Conservation (phyloP, 768 basidiomycete genomes). For the Cystobasidium onofrii region DNA sequence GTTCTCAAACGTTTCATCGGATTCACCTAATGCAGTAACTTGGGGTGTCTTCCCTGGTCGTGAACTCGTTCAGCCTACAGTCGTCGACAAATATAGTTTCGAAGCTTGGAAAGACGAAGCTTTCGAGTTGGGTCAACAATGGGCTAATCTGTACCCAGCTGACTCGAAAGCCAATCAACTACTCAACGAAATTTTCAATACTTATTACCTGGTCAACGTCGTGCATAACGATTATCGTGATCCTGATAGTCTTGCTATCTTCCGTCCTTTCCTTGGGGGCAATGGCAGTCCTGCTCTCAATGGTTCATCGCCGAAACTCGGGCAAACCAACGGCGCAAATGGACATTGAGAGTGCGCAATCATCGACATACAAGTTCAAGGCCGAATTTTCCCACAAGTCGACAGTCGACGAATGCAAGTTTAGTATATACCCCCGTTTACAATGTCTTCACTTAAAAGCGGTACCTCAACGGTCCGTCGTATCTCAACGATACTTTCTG, state of each 20-base stretch:
- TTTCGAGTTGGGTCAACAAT: constrained; percentile 87
- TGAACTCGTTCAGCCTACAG: constrained; percentile 90
- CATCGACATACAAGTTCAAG: neutral
- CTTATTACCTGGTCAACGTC: constrained; percentile 81
- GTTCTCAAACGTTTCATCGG: constrained; percentile 85
- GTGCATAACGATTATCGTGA: constrained; percentile 72
- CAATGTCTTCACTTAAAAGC: neutral
- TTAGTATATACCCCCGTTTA: neutral
- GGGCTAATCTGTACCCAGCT: constrained; percentile 77
- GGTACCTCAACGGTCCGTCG: neutral
- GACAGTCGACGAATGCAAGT: no score
- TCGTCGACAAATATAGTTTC: constrained; percentile 90
- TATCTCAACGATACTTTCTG: neutral
- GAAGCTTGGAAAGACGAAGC: constrained; percentile 96
- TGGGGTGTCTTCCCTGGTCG: constrained; percentile 98
- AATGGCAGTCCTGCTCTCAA: neutral
- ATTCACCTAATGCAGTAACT: constrained; percentile 95
- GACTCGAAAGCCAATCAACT: constrained; percentile 61
- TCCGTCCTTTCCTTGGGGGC: constrained; percentile 39
- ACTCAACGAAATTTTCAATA: constrained; percentile 62
- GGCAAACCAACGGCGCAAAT: neutral
- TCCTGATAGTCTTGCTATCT: constrained; percentile 40
- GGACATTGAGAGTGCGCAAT: neutral
- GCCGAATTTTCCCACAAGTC: neutral
- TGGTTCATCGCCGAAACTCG: neutral